These are phyloP conservation scores for Capsella rubella DNA, from an alignment of 441 rosid genomes.

Conservation along the genomic window DNA sequence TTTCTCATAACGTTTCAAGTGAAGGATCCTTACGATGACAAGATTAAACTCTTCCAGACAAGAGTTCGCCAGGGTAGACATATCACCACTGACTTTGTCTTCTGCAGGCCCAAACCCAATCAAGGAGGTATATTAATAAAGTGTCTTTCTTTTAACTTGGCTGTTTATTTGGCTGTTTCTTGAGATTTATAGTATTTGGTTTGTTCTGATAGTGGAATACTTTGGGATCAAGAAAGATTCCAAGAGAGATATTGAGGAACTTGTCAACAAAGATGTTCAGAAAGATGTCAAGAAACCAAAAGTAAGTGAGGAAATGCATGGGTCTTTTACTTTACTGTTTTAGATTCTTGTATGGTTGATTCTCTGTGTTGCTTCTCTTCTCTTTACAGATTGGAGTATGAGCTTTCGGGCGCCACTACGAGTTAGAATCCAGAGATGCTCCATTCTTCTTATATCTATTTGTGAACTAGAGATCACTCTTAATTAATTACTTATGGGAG, in stretches of 20 bases:
- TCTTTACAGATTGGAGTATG: not conserved
- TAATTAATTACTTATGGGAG: not conserved
- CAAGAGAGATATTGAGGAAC: not conserved
- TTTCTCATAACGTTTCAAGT: slow-evolving; percentile 28
- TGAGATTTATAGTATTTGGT: not conserved
- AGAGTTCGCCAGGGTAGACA: not conserved
- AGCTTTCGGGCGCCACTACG: not conserved
- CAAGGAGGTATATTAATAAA: not conserved
- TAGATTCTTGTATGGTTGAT: not conserved
- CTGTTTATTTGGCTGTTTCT: too few species aligned
- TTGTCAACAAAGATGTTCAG: not conserved
- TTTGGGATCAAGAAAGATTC: not conserved
- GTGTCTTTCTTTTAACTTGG: too few species aligned
- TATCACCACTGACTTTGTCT: not conserved
- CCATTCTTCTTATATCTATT: too few species aligned
- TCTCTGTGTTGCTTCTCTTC: too few species aligned
- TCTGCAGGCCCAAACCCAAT: slow-evolving; percentile 24
- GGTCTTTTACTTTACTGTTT: not conserved
- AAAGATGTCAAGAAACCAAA: not conserved
- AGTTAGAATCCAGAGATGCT: not conserved
- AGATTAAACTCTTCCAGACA: slow-evolving; percentile 11
- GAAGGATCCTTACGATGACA: slow-evolving; percentile 18
- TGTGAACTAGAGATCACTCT: not conserved
- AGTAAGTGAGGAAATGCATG: not conserved
- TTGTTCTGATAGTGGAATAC: slow-evolving; percentile 7